Evolutionary conservation across 1,284 basidiomycete species (phyloP), one percentile per base, ranked within the genome.

Genomic region (Melampsora americana): DNA sequence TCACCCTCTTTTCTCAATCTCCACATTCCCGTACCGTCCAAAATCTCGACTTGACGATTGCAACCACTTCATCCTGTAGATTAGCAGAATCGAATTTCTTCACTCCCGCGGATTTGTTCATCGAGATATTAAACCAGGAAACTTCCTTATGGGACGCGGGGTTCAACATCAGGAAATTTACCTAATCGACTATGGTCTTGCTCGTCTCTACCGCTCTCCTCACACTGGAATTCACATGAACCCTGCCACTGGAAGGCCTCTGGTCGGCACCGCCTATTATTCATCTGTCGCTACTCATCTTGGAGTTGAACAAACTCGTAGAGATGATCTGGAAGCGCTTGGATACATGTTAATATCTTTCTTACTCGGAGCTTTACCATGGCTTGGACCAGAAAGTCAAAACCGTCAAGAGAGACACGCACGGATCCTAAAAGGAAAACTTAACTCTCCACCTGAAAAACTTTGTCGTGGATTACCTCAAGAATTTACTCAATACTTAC

Each of bases 21-120:
- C 12, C 14, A 14, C 42, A 42, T 12, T 14, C 42, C 11, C 42
- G 2, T 42, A n/a, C 42, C 42, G 42, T 42, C 42, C 42, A 14
- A 42, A 42, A 11, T 11, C 42, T 42, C 12, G 42, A 42, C 42
- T 42, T 42, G 42, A 42, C 9, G 14, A 14, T 42, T 68, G 56
- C 59, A 26, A 67, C 30, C 53, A 65, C 32, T 44, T 39, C 20
- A 18, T 28, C 35, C 23, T 5, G 32, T 62, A 76, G 74, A 50
- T 76, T 42, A 14, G 56, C 39, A 66, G 74, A 16, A 44, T 76
- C 30, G 82, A 83, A 78, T 83, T 83, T 80, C 81, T 83, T 64
- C 82, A 83, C 78, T 82, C 81, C 39, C 81, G 82, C 60, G 83
- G 83, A 79, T 83, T 83, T 78, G 82, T 83, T 62, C 82, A 83